Base-by-base conservation (phyloP, 2,329 filamentous ascomycete species). In the Ophiobolus disseminans region DNA sequence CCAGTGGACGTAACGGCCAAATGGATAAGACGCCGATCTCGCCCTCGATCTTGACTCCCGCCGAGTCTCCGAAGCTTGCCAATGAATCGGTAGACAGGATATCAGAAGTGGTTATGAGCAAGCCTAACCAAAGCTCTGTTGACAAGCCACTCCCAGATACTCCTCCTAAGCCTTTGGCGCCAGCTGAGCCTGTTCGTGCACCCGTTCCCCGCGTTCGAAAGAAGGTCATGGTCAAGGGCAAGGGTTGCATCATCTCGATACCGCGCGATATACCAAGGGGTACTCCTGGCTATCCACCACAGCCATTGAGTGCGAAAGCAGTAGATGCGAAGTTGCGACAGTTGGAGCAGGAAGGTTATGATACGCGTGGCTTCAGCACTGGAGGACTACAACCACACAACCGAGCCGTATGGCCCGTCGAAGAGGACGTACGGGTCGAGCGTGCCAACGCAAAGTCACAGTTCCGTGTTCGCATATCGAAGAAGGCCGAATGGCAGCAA, bases 301-400 rank as follows among this genome's bases (percentile, higher is more conserved):
- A 66, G 48, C 78, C 78, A 4, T 69, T 79, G 67, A 74, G 64
- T 46, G 51, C 79, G 26, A 72, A 78, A 14, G 83, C 87, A 40
- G 82, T 86, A 3, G 69, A 81, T 23, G 75, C 80, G 8, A 89
- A 89, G 77, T 75, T 90, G 56, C 77, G 77, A 39, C 81, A 81
- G 3, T 90, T 89, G 81, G 79, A 88, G 66, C 78, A 87, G 58
- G 76, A 86, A 26, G 89, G 89, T 8, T 91, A 90, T 66, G 80
- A 84, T 60, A 82, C 82, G 11, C 75, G 78, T 22, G 89, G 88
- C 0, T 91, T 90, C 65, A 86, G 89, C 28, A 49, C 52, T 6
- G 59, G 42, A 22, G 50, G 50, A 5, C 31, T 55, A 11, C 60
- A 60, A 46, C 53, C 76, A 3, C 88, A 90, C 70, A 91, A 87